Evolutionary conservation across 495 filamentous ascomycete species (phyloP).

Genomic region (Hypomontagnella submonticulosa): DNA sequence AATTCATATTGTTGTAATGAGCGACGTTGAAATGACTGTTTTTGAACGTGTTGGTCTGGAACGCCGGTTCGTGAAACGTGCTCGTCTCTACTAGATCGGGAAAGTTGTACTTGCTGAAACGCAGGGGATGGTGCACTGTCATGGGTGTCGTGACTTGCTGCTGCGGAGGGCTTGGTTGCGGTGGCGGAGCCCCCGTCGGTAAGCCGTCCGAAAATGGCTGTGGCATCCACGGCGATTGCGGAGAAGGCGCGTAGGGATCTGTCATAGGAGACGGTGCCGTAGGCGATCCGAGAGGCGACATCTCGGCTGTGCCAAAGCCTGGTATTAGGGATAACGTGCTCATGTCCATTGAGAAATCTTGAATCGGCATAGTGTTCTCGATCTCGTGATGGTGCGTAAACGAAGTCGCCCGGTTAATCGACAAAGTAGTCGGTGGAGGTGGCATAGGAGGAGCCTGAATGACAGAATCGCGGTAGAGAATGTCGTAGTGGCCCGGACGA

Average conservation of each 20-base stretch:
- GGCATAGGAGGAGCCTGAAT: conserved; percentile 59
- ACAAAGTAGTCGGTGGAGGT: conserved; percentile 62
- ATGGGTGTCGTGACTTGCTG: conserved; percentile 38
- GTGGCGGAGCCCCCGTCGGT: conserved; percentile 45
- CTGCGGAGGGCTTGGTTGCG: conserved; percentile 49
- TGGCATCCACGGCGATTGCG: conserved; percentile 56
- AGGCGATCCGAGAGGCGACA: conserved; percentile 46
- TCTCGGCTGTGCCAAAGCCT: conserved; percentile 50
- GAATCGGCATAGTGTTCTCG: conserved; percentile 50
- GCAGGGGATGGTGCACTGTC: conserved; percentile 54
- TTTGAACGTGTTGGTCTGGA: conserved; percentile 65
- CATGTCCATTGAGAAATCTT: conserved; percentile 54
- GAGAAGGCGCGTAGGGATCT: conserved; percentile 53
- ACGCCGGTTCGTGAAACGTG: conserved; percentile 58
- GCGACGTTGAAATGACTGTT: conserved; percentile 82
- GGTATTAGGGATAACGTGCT: conserved; percentile 60
- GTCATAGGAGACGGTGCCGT: conserved; percentile 44
- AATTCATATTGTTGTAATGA: conserved; percentile 85
- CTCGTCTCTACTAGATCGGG: conserved; percentile 53
- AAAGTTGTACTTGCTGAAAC: conserved; percentile 60
- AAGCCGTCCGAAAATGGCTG: conserved; percentile 48
- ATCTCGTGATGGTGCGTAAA: conserved; percentile 56
- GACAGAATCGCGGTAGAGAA: conserved; percentile 75
- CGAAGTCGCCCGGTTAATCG: conserved; percentile 60
- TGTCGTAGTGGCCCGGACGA: conserved; percentile 88